phyloP scores from a whole-genome alignment of 768 basidiomycete genomes.

The Cyclocybe aegerita region DNA sequence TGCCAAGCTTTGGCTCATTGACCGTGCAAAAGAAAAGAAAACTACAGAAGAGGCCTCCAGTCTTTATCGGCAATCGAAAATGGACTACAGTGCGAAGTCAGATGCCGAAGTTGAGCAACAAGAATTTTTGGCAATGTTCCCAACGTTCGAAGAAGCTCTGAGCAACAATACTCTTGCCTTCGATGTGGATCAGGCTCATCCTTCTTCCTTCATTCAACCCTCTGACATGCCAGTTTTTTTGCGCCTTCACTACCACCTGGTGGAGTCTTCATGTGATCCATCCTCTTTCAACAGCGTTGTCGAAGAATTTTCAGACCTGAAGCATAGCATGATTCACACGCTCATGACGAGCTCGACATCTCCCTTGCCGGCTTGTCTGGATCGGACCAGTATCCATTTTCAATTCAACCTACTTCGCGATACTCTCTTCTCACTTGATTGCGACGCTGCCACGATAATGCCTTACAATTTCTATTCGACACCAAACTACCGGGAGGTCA shows the following conservation, averaged over 20 bases:
- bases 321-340: conserved; percentile 29
- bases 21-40: conserved; percentile 69
- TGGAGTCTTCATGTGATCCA: not conserved
- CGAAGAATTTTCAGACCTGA: conserved; percentile 30
- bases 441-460: conserved; percentile 5
- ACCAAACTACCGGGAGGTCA: conserved; percentile 69
- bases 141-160: conserved; percentile 69
- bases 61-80: conserved; percentile 68
- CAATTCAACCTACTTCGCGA: conserved; percentile 52
- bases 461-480: conserved; percentile 81
- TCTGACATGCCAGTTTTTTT: conserved; percentile 40
- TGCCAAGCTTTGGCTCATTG: conserved; percentile 80
- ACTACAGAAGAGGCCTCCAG: conserved; percentile 63
- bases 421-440: conserved; percentile 12
- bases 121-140: conserved; percentile 86
- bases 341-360: conserved; percentile 29
- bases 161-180: conserved; percentile 18
- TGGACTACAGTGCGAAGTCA: conserved; percentile 50
- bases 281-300: not conserved
- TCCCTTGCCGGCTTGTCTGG: conserved; percentile 42
- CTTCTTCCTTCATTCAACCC: conserved; percentile 27
- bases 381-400: conserved; percentile 47
- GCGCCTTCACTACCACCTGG: conserved; percentile 46
- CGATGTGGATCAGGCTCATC: conserved; percentile 9
- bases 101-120: conserved; percentile 80